Percentiles rank a stretch among this genome's conserved stretches.
Evolutionary conservation across 2,329 filamentous ascomycete genomes (phyloP).

Genomic region (Aureobasidium sp.): DNA sequence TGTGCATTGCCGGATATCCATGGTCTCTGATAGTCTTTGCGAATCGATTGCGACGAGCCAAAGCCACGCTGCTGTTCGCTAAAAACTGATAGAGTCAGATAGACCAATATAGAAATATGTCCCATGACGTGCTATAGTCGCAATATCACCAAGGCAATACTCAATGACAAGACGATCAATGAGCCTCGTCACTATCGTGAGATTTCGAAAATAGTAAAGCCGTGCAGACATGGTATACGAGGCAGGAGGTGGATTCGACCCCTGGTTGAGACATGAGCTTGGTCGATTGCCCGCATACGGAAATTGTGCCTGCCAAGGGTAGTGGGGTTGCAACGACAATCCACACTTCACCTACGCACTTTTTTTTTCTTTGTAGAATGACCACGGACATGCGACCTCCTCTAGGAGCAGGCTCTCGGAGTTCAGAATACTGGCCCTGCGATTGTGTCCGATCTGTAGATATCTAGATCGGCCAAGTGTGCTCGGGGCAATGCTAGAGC

Average conservation of each 20-base stretch:
- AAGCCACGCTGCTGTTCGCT: not conserved
- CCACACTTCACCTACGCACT: not conserved
- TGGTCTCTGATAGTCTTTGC: not conserved
- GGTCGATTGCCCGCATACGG: not conserved
- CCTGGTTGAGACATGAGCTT: constrained; percentile 9
- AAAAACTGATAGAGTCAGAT: not conserved
- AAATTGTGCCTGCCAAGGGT: constrained; percentile 13
- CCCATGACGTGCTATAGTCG: not conserved
- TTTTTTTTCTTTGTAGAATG: not conserved
- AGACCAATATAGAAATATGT: not conserved
- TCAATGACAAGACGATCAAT: not conserved
- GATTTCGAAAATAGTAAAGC: not conserved
- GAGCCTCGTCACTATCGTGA: not conserved
- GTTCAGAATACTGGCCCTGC: not conserved
- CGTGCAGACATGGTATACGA: constrained; percentile 10
- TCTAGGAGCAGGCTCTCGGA: too few species aligned
- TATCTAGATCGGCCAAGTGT: not conserved
- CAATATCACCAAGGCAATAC: not conserved
- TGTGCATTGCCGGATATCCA: not conserved
- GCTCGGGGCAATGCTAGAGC: not conserved
- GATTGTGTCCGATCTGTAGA: not conserved
- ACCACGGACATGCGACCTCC: not conserved
- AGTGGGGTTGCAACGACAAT: constrained; percentile 8
- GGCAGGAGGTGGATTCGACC: constrained; percentile 9
- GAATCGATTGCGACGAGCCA: constrained; percentile 4